Conservation (phyloP, 768 basidiomycete genomes). For the Collybia nuda region DNA sequence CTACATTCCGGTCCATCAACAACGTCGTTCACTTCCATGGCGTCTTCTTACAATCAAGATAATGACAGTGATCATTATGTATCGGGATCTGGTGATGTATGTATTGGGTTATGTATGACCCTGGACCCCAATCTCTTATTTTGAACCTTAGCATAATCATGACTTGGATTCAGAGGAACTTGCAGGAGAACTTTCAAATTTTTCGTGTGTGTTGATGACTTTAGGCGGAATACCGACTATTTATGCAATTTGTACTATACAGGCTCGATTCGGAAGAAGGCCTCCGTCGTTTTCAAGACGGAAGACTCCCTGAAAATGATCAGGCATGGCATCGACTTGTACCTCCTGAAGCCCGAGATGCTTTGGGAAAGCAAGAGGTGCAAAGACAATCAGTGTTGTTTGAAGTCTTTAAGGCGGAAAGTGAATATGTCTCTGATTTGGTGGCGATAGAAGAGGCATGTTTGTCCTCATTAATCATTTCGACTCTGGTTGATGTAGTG, state of each 20-base stretch:
- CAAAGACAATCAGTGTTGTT: slow-evolving; percentile 86
- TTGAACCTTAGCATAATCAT: slow-evolving; percentile 9
- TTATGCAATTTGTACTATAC: slow-evolving; percentile 16
- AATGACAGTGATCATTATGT: slow-evolving; percentile 34
- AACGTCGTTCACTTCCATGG: slow-evolving; percentile 25
- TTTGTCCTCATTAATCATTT: neutral
- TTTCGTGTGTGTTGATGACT: slow-evolving; percentile 34
- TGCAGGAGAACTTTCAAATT: slow-evolving; percentile 29
- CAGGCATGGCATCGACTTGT: slow-evolving; percentile 86
- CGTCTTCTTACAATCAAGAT: slow-evolving; percentile 36
- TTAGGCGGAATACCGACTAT: neutral
- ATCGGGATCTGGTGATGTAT: slow-evolving; percentile 31
- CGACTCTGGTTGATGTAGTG: neutral
- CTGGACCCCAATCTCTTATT: neutral
- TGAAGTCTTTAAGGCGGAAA: slow-evolving; percentile 88
- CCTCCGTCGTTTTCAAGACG: slow-evolving; percentile 65
- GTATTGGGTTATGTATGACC: slow-evolving; percentile 4
- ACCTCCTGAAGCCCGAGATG: slow-evolving; percentile 65
- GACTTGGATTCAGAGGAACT: slow-evolving; percentile 13
- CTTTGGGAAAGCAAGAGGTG: slow-evolving; percentile 75
- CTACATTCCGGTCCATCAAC: slow-evolving; percentile 21
- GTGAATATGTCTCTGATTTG: slow-evolving; percentile 84
- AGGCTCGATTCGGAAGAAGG: slow-evolving; percentile 67
- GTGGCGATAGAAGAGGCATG: slow-evolving; percentile 65
- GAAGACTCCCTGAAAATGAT: slow-evolving; percentile 62